Percentiles rank a stretch among this genome's conserved stretches.
Conservation (phyloP, 495 filamentous ascomycete species). For the Talaromyces adpressus region DNA sequence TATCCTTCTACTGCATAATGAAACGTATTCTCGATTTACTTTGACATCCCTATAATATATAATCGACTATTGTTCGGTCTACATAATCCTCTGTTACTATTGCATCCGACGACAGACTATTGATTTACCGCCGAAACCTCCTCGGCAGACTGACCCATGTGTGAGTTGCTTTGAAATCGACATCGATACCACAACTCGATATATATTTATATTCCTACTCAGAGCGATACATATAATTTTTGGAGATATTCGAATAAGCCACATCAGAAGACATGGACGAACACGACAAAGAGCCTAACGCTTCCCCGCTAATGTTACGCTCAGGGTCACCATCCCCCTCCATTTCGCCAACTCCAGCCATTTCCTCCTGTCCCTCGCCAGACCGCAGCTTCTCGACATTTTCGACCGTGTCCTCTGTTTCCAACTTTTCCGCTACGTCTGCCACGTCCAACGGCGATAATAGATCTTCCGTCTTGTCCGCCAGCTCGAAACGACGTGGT, state of each 20-base stretch:
- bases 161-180: neutral
- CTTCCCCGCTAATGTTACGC: neutral
- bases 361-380: slow-evolving; percentile 55
- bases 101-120: neutral
- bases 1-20: neutral
- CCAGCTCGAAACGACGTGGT: slow-evolving; percentile 59
- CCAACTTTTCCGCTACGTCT: slow-evolving; percentile 65
- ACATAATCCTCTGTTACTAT: neutral
- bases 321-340: slow-evolving; percentile 51
- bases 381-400: slow-evolving; percentile 72
- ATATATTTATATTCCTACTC: neutral
- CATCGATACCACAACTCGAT: neutral
- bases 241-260: neutral
- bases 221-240: neutral
- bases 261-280: neutral
- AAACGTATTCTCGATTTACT: neutral
- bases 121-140: neutral
- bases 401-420: slow-evolving; percentile 72
- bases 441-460: slow-evolving; percentile 54
- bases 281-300: neutral
- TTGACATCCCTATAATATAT: neutral
- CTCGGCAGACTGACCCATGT: neutral
- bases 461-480: slow-evolving; percentile 47
- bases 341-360: slow-evolving; percentile 52
- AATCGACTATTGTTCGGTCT: neutral